These are phyloP conservation scores for Aspergillus tamarii DNA, from an alignment of 2,329 filamentous ascomycete genomes.

Conservation along the genomic window DNA sequence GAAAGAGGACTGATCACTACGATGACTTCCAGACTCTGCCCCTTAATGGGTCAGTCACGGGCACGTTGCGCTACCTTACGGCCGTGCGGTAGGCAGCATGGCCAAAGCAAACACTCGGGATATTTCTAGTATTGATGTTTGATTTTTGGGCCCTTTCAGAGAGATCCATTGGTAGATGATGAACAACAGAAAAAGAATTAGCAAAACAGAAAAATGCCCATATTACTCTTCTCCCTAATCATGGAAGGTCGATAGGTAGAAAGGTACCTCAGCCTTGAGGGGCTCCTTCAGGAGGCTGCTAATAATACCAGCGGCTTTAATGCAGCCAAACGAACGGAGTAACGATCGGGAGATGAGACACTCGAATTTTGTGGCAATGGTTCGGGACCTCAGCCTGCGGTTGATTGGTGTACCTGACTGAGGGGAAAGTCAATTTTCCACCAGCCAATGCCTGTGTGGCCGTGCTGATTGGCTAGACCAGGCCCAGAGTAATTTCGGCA, in stretches of 20 bases:
- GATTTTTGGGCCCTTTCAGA: not conserved
- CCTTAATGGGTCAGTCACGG: not conserved
- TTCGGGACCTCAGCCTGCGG: conserved; percentile 12
- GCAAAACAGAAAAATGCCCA: not conserved
- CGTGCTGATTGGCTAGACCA: conserved; percentile 29
- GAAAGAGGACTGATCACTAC: not conserved
- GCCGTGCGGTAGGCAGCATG: not conserved
- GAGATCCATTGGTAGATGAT: not conserved
- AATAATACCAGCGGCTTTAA: conserved; percentile 10
- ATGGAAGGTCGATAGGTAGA: not conserved
- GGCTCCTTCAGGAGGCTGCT: conserved; percentile 5
- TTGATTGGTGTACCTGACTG: conserved; percentile 40
- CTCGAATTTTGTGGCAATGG: conserved; percentile 19
- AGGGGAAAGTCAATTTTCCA: conserved; percentile 16
- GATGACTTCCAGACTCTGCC: not conserved
- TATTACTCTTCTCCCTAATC: not conserved
- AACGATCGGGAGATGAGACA: conserved; percentile 24
- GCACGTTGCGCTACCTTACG: not conserved
- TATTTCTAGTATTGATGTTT: not conserved
- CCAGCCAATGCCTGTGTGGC: conserved; percentile 8
- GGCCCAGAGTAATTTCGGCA: conserved; percentile 28
- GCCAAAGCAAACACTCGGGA: not conserved
- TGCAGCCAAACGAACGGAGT: conserved; percentile 12
- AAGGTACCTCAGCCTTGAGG: conserved; percentile 3
- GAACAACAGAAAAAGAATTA: not conserved